Base-by-base conservation (phyloP, 495 filamentous ascomycete species). In the Penicillium lividum region DNA sequence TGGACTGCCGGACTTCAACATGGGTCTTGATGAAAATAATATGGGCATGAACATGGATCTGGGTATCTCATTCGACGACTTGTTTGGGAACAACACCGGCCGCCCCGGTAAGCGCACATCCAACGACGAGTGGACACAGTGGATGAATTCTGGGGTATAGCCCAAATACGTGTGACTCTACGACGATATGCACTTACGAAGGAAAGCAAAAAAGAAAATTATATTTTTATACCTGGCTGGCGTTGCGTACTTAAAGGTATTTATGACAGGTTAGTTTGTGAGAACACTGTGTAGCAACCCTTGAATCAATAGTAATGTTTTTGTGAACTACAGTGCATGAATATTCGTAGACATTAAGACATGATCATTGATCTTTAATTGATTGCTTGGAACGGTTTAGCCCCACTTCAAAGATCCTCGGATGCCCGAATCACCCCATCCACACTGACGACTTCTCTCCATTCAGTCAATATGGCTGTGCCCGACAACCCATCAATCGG, bases 111-210 rank as follows among this genome's bases (percentile, higher is more conserved):
- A 60, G 54, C 58, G 58, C 49, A 53, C 57, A 16, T 31, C 62
- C 25, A 74, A 67, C 34, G 77, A 79, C 36, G 76, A 80, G 5
- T 80, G 74, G 75, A 65, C 64, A 25, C 73, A 76, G 51, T 80
- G 75, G 74, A 74, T 77, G 75, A 77, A 73, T 58, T 54, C 57
- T 5, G 58, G 51, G 11, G 51, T 51, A 16, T 68, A 47, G 59
- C 2, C 38, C 15, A 16, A 7, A 40, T n/a, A 29, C 33, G 13
- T 47, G 25, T 52, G 57, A 40, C 27, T 58, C 51, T 54, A 67
- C 51, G 64, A 69, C 43, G 57, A 67, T 47, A 69, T 65, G 64
- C 61, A 61, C 49, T 61, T 45, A 64, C 57, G 64, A 61, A 56
- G 48, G 56, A 58, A 57, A 51, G 38, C 47, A 54, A 62, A 57